These are phyloP conservation scores for Candida freyschussii DNA, from an alignment of 1,139 yeast genomes.

Conservation along the genomic window DNA sequence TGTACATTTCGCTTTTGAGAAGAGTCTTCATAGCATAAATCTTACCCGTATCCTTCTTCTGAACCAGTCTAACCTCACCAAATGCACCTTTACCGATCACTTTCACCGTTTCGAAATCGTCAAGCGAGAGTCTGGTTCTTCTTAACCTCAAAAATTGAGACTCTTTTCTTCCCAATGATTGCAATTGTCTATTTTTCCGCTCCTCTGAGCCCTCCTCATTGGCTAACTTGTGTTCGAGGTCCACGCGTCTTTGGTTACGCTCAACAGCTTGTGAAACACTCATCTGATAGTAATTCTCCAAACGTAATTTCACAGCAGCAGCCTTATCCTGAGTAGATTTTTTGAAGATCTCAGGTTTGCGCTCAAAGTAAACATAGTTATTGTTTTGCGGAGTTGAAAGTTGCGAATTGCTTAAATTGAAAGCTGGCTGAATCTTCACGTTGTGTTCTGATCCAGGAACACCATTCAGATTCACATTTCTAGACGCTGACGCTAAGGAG, in stretches of 20 bases:
- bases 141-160: constrained; percentile 71
- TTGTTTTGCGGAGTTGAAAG: constrained; percentile 18
- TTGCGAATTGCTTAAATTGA: constrained; percentile 6
- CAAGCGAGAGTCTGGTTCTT: constrained; percentile 68
- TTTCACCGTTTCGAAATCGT: constrained; percentile 73
- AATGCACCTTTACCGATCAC: constrained; percentile 87
- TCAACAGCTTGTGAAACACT: constrained; percentile 78
- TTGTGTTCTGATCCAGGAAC: constrained; percentile 10
- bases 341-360: constrained; percentile 76
- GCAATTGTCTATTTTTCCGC: constrained; percentile 67
- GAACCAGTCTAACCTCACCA: constrained; percentile 82
- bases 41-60: constrained; percentile 75
- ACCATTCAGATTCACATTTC: constrained; percentile 4
- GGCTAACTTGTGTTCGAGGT: constrained; percentile 60
- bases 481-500: constrained; percentile 20
- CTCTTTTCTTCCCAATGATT: constrained; percentile 68
- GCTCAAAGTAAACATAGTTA: constrained; percentile 68
- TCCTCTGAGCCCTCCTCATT: constrained; percentile 72
- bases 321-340: constrained; percentile 70
- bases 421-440: constrained; percentile 12
- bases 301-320: constrained; percentile 61
- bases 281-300: constrained; percentile 73
- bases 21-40: constrained; percentile 83
- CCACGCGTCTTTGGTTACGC: constrained; percentile 72
- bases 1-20: constrained; percentile 75